phyloP scores from a whole-genome alignment of 768 basidiomycete genomes.

The Ephemerocybe angulata region DNA sequence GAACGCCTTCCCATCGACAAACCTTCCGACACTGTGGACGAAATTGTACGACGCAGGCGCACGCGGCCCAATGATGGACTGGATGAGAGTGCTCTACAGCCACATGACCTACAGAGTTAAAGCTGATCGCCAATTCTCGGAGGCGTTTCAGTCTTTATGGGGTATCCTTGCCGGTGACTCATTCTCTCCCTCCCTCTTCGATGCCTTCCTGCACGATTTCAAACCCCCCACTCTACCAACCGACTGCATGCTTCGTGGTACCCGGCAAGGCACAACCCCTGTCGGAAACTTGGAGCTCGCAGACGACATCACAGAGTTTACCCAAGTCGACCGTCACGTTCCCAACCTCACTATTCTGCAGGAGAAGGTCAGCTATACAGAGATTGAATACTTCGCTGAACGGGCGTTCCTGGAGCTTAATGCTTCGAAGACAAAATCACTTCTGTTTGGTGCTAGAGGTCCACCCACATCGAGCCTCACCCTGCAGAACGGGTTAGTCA shows the following conservation, averaged over 20 bases:
- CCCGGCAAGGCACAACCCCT: not conserved
- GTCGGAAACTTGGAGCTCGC: not conserved
- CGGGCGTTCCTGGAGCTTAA: not conserved
- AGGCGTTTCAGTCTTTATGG: not conserved
- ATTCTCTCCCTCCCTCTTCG: not conserved
- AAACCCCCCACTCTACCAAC: not conserved
- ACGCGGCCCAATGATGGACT: slow-evolving; percentile 16
- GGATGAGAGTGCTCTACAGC: slow-evolving; percentile 12
- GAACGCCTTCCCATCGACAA: slow-evolving; percentile 28
- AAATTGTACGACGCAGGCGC: slow-evolving; percentile 18
- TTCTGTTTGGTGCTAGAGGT: not conserved
- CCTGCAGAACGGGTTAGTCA: not conserved
- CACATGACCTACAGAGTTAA: not conserved
- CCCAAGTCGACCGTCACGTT: not conserved
- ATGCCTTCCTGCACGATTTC: not conserved
- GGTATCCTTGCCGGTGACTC: not conserved
- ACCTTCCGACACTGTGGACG: slow-evolving; percentile 24
- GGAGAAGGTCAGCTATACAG: not conserved
- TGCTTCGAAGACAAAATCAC: not conserved
- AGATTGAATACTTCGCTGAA: not conserved
- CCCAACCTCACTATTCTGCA: not conserved
- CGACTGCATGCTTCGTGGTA: not conserved
- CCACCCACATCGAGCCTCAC: not conserved
- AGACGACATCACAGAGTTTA: not conserved
- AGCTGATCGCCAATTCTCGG: not conserved